Base-by-base conservation (phyloP, 1,139 yeast species). In the Debaryomyces robertsiae region DNA sequence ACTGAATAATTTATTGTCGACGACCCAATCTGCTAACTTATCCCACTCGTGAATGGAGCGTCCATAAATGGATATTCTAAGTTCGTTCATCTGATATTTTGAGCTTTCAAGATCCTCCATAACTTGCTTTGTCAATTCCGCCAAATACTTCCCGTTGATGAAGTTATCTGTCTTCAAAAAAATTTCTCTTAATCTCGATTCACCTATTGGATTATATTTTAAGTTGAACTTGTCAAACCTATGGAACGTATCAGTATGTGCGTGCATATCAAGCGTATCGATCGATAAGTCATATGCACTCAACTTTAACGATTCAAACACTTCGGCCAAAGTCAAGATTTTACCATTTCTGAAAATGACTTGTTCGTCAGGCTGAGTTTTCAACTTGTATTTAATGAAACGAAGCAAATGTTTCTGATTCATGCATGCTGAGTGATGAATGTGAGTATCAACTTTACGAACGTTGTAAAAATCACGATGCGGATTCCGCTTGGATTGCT, bases 391-490 rank as follows among this genome's bases (percentile, higher is more conserved):
- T 65, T 94, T 94, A 63, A 94, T 94, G 62, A 88, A 94, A 54
- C 98, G 83, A 51, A 94, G 72, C 57, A 94, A 72, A 66, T 94
- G 98, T 65, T 94, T 94, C 63, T 94, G 98, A 58, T 94, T 94
- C 98, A 93, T 93, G 63, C 97, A 91, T 6, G 99, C 99, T 10
- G 96, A 87, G 63, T 94, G 98, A 63, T 94, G 99, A 56, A 94
- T 96, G 73, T 94, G 99, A 10, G 98, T 94, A 58, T 94, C 99
- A 32, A 94, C 99, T 61, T 94, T 94, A 71, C 98, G 82, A 37
- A 94, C 98, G 58, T 94, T 94, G 68, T 94, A 94, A 57, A 94
- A 94, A 65, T 94, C 99, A 61, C 98, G 81, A 62, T 93, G 99
- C 3, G 97, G 97, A 48, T 88, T 73, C 27, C 63, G 57, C 45